A percentile compares a stretch with the other conserved stretches of the same genome.
These are phyloP conservation scores for Leishmania guyanensis DNA, from an alignment of 208 protist species.

Conservation along the genomic window DNA sequence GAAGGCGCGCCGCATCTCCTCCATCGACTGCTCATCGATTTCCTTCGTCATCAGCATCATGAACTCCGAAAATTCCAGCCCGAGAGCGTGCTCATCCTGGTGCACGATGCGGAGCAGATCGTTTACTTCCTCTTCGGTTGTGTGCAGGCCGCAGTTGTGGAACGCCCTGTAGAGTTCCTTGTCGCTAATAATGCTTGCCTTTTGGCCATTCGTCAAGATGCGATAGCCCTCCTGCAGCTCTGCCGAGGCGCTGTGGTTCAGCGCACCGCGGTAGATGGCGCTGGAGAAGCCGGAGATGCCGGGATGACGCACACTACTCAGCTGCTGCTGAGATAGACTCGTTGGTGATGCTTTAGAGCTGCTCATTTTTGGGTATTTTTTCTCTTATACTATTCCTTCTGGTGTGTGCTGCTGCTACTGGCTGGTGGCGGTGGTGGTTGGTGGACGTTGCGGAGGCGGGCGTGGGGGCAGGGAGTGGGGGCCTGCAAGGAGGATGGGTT, in stretches of 20 bases:
- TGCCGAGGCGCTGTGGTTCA: slow-evolving; percentile 22
- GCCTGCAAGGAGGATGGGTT: no score
- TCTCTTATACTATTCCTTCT: no score
- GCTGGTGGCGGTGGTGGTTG: no score
- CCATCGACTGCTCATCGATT: not conserved
- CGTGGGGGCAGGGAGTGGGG: no score
- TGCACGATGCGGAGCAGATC: slow-evolving; percentile 78
- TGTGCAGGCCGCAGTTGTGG: slow-evolving; percentile 15
- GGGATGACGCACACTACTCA: slow-evolving; percentile 4
- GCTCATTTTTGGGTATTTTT: no score
- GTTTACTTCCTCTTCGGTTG: slow-evolving; percentile 20
- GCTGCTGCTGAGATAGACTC: no score
- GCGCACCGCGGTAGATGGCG: slow-evolving; percentile 19
- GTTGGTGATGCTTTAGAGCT: no score
- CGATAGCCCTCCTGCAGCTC: slow-evolving; percentile 30
- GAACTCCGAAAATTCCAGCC: slow-evolving; percentile 92
- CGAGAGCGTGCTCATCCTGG: slow-evolving; percentile 48
- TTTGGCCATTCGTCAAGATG: slow-evolving; percentile 26
- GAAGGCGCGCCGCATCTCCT: slow-evolving; percentile 5
- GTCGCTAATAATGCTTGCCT: slow-evolving; percentile 20
- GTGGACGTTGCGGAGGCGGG: no score
- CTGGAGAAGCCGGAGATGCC: slow-evolving; percentile 30
- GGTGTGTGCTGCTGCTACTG: no score
- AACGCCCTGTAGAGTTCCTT: slow-evolving; percentile 20
- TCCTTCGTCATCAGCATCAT: slow-evolving; percentile 12